These are phyloP conservation scores for Tolypocladium endophyticum DNA, from an alignment of 2,329 filamentous ascomycete genomes.

Conservation along the genomic window DNA sequence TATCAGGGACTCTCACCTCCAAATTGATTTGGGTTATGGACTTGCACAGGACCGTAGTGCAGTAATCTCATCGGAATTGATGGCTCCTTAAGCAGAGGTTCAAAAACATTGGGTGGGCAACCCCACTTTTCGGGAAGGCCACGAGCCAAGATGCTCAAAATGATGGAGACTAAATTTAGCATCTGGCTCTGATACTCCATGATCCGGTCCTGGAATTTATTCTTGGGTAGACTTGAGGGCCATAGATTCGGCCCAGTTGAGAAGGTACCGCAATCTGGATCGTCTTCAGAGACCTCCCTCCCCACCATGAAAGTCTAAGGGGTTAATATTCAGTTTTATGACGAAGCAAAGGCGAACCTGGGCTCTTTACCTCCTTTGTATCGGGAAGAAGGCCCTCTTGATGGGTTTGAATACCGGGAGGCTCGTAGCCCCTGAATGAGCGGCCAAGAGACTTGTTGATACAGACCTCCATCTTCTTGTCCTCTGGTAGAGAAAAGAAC, in stretches of 20 bases:
- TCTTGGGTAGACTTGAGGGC: not conserved
- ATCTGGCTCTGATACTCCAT: not conserved
- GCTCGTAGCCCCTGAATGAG: constrained; percentile 17
- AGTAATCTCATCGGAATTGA: constrained; percentile 11
- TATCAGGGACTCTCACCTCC: constrained; percentile 3
- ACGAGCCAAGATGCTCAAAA: not conserved
- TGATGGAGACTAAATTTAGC: not conserved
- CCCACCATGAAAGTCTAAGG: constrained; percentile 3
- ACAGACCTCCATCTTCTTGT: constrained; percentile 15
- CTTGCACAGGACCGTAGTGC: constrained; percentile 14
- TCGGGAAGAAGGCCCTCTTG: constrained; percentile 16
- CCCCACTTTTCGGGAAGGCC: not conserved
- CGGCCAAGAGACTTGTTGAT: constrained; percentile 16
- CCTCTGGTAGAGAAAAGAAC: constrained; percentile 14
- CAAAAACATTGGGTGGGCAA: not conserved
- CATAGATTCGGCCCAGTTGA: constrained; percentile 2
- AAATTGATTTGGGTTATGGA: constrained; percentile 12
- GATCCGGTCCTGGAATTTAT: not conserved
- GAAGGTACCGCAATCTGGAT: constrained; percentile 1
- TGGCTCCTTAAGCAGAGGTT: not conserved
- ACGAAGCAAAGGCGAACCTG: no score
- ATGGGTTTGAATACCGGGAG: constrained; percentile 16
- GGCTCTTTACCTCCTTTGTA: constrained; percentile 4
- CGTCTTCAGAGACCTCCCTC: not conserved
- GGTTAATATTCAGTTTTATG: no score